These are phyloP conservation scores for Isoetes taiwanensis DNA, from an alignment of 75 land plant genomes.

Conservation along the genomic window DNA sequence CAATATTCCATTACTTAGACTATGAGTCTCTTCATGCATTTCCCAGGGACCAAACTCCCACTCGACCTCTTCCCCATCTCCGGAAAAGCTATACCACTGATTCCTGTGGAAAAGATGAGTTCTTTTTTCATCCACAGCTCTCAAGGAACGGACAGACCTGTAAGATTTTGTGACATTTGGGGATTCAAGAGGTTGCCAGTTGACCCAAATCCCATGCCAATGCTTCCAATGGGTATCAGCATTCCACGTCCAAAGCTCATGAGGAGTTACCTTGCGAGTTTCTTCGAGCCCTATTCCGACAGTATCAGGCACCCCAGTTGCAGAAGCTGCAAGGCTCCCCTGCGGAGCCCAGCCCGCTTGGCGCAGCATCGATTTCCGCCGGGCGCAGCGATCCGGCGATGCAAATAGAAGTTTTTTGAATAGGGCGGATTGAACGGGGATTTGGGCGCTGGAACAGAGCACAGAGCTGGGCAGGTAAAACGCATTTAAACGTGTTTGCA, in stretches of 20 bases:
- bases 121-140: conserved; percentile 21
- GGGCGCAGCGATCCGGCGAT: too few relatives aligned
- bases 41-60: conserved; percentile 38
- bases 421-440: too few relatives aligned
- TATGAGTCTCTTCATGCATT: conserved; percentile 21
- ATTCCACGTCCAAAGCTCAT: conserved; percentile 34
- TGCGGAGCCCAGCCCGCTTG: not conserved
- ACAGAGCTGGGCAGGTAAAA: too few relatives aligned
- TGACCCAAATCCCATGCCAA: conserved; percentile 35
- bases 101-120: conserved; percentile 27
- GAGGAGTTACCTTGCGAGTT: conserved; percentile 19
- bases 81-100: conserved; percentile 31
- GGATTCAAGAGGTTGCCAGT: conserved; percentile 13
- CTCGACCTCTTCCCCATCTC: conserved; percentile 20
- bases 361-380: too few relatives aligned
- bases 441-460: too few relatives aligned
- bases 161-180: conserved; percentile 15
- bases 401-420: too few relatives aligned
- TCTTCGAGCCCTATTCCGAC: conserved; percentile 8
- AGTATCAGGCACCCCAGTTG: conserved; percentile 13
- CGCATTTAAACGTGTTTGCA: too few relatives aligned
- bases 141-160: conserved; percentile 32
- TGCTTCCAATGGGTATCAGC: conserved; percentile 31
- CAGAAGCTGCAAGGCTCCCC: not conserved
- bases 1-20: conserved; percentile 22